Evolutionary conservation across 768 basidiomycete genomes (phyloP), one percentile per base, ranked within the genome.

Genomic region (Lactarius sp.): DNA sequence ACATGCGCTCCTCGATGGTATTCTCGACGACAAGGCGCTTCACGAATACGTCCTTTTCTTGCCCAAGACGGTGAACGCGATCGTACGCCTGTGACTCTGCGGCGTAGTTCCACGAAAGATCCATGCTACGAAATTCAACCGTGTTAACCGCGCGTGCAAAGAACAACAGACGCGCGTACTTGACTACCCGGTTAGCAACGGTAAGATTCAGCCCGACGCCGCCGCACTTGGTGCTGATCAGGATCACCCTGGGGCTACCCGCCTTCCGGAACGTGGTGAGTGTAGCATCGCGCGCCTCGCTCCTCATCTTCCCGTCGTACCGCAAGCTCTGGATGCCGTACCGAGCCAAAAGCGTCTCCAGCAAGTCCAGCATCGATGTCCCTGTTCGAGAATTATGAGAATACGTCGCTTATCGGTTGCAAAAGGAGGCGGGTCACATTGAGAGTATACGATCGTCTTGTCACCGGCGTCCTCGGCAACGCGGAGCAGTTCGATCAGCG

Each of bases 1-100:
- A 75, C 79, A 94, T 88, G 22, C 86, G 82, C 69, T 92, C 87
- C 73, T 93, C 92, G 57, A 88, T 85, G 2, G 87, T 87, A 67
- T 88, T 73, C 65, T 80, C 77, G 8, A 89, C 82, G 12, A 88
- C 81, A 2, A 88, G 75, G 22, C 87, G 83, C 70, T 87, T 86
- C 64, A 89, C 81, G 66, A 78, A 81, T 1, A 90, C 88, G 34
- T 81, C 74, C 70, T 88, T 88, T 64, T 85, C 81, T 70, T 90
- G 87, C 0, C 88, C 86, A 51, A 87, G 81, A 27, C 87, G 82
- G 73, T 88, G 85, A 13, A 83, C 83, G 44, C 86, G 83, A 65
- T 72, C 73, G 46, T 78, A 79, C 6, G 87, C 87, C 67, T 90
- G 88, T 0, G 83, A 83, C 69, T 89, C 87, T 0, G 85, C 76